Base-by-base conservation (phyloP, 2,329 filamentous ascomycete genomes). In the Neonectria ditissima region DNA sequence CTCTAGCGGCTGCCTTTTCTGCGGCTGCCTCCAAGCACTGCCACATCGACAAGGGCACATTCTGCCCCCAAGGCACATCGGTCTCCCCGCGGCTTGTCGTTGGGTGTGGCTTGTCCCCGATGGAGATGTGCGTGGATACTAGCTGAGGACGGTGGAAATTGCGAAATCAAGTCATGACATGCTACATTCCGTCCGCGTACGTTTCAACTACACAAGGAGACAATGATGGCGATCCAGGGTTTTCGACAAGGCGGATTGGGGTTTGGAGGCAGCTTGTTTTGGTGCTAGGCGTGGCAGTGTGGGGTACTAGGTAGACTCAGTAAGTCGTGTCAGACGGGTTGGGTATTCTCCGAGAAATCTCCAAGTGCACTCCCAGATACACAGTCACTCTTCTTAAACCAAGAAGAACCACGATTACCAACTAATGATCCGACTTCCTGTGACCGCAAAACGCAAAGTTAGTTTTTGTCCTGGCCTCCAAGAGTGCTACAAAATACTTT, bases 21-120 rank as follows among this genome's bases (percentile, higher is more conserved):
- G n/a, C 2, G 24, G 16, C 6, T 48, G 26, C 45, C n/a, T 48
- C 16, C n/a, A 48, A 32, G 47, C 47, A 50, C 28, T 50, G 47
- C 28, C 47, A 20, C 28, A 32, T 50, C n/a, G 47, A 50, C 47
- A 50, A 32, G 47, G 47, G 26, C 28, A 22, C 4, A 6, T 32
- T 50, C n/a, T 20, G n/a, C n/a, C 47, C 47, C 14, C 45, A 50
- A 32, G 47, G 47, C 28, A 34, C 11, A 50, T 20, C n/a, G 28
- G 5, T 6, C 26, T 32, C 47, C 22, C 47, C 28, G 47, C 5
- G n/a, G 14, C 30, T n/a, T 14, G 22, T 47, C 13, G 24, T 47
- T 24, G 43, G 14, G 13, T 16, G 22, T 32, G 9, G 6, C 3
- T 7, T 20, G 16, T 50, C 18, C 10, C n/a, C 26, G 14, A 20